Evolutionary conservation across 2,329 filamentous ascomycete species (phyloP).

Genomic region (Curvularia verruculosa): DNA sequence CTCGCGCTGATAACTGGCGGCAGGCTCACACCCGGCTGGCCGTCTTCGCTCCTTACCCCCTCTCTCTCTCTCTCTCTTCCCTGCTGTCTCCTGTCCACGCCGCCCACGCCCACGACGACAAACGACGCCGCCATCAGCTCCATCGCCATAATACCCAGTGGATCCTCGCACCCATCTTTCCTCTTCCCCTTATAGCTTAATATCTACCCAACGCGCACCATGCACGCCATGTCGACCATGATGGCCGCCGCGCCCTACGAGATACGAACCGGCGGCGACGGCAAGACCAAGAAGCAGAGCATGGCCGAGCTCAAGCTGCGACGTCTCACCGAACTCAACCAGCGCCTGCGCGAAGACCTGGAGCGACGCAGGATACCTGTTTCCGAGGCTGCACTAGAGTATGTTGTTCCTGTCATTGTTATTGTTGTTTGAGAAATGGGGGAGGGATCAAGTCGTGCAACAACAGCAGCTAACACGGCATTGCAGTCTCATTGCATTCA

Average conservation of each 20-base stretch:
- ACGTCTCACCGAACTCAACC: constrained; percentile 95
- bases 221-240: constrained; percentile 43
- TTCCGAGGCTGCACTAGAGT: constrained; percentile 78
- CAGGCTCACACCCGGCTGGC: constrained; percentile 36
- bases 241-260: constrained; percentile 69
- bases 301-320: constrained; percentile 98
- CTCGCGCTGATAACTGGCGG: constrained; percentile 37
- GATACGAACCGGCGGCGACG: constrained; percentile 68
- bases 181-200: constrained; percentile 5
- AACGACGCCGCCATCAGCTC: background rate
- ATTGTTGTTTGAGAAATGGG: background rate
- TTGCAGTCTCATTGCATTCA: constrained; percentile 91
- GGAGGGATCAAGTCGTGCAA: background rate
- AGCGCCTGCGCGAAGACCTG: constrained; percentile 91
- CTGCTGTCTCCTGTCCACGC: constrained; percentile 28
- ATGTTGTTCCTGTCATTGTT: too few relatives aligned
- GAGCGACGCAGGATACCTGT: constrained; percentile 95
- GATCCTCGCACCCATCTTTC: constrained; percentile 1
- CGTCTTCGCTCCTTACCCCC: constrained; percentile 44
- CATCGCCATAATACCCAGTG: constrained; percentile 13
- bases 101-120: constrained; percentile 26
- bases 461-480: constrained; percentile 30
- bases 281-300: constrained; percentile 95
- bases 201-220: constrained; percentile 24
- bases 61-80: constrained; percentile 27